Percentiles rank a stretch among this genome's conserved stretches.
Evolutionary conservation across 1,139 yeast species (phyloP).

Genomic region (Arxiozyma slooffiae): DNA sequence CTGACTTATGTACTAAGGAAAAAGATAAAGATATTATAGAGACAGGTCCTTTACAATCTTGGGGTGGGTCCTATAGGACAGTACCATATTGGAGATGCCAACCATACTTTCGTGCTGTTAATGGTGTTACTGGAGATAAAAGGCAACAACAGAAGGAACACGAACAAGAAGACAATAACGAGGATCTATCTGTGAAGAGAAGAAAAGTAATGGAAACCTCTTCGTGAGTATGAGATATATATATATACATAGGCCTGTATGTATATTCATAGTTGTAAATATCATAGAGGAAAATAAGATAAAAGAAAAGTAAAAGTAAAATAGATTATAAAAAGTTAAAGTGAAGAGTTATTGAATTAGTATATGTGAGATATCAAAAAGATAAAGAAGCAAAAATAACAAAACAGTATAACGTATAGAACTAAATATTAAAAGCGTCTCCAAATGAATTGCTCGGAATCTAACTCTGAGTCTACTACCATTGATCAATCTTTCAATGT

Average conservation of each 20-base stretch:
- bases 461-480: conserved; percentile 6
- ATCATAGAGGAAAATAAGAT: not conserved
- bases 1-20: conserved; percentile 41
- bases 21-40: conserved; percentile 41
- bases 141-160: conserved; percentile 21
- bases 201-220: conserved; percentile 6
- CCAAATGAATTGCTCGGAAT: not conserved
- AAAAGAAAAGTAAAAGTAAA: too few relatives aligned
- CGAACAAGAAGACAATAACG: conserved; percentile 7
- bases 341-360: not conserved
- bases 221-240: not conserved
- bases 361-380: too few relatives aligned
- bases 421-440: too few relatives aligned
- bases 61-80: conserved; percentile 75
- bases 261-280: not conserved
- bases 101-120: conserved; percentile 82
- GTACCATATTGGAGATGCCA: conserved; percentile 98
- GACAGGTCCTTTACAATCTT: conserved; percentile 46
- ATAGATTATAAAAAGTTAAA: too few relatives aligned
- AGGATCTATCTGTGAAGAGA: conserved; percentile 22
- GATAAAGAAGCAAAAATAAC: too few relatives aligned
- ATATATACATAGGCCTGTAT: not conserved
- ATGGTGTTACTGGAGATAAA: conserved; percentile 51
- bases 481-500: conserved; percentile 11
- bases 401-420: not conserved